A percentile compares a stretch with the other conserved stretches of the same genome.
phyloP scores from a whole-genome alignment of 2,329 filamentous ascomycete species.

The Lachnellula suecica region DNA sequence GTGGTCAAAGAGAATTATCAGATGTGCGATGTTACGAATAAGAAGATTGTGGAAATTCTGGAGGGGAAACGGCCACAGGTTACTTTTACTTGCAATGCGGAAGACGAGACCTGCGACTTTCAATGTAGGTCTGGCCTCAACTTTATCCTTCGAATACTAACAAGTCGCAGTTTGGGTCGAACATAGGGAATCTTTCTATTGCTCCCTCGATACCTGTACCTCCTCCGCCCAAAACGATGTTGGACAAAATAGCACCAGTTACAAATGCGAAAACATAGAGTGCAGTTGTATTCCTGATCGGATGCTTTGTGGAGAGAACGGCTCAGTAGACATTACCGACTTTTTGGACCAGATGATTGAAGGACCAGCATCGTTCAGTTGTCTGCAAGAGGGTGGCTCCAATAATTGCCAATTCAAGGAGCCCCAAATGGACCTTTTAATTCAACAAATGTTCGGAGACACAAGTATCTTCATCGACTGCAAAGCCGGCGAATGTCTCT shows the following conservation, averaged over 20 bases:
- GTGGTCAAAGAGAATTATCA: conserved; percentile 95
- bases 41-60: conserved; percentile 85
- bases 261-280: conserved; percentile 79
- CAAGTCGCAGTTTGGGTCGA: conserved; percentile 81
- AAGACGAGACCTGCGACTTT: conserved; percentile 81
- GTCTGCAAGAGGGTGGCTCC: conserved; percentile 60
- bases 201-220: conserved; percentile 77
- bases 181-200: conserved; percentile 93
- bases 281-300: conserved; percentile 88
- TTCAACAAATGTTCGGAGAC: conserved; percentile 87
- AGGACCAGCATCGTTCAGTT: conserved; percentile 83
- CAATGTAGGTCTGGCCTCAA: conserved; percentile 65
- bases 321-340: conserved; percentile 87
- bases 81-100: conserved; percentile 85
- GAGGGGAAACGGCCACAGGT: conserved; percentile 86
- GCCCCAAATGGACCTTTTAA: conserved; percentile 88
- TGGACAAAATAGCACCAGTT: conserved; percentile 76
- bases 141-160: conserved; percentile 10
- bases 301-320: conserved; percentile 90
- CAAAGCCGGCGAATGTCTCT: conserved; percentile 85
- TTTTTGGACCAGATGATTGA: conserved; percentile 82
- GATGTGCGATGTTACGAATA: conserved; percentile 96
- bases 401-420: conserved; percentile 83
- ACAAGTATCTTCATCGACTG: conserved; percentile 83
- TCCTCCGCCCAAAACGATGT: conserved; percentile 69